Conservation (phyloP, 768 basidiomycete species). For the Leucocoprinus birnbaumii region DNA sequence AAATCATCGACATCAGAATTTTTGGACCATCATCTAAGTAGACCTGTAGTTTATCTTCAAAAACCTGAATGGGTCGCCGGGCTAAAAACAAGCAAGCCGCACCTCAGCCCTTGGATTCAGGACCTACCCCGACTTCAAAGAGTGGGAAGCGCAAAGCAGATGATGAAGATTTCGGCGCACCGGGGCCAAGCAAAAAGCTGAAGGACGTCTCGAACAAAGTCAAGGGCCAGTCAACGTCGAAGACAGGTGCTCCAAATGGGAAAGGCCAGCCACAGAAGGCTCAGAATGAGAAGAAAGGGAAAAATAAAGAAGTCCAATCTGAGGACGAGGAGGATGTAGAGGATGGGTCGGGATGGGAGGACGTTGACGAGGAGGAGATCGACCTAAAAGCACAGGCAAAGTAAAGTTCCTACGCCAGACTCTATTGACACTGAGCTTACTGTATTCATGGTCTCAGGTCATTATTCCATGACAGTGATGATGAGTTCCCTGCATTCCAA, state of each 20-base stretch:
- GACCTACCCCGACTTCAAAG: slow-evolving; percentile 41
- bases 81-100: slow-evolving; percentile 82
- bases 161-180: slow-evolving; percentile 29
- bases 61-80: slow-evolving; percentile 73
- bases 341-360: slow-evolving; percentile 60
- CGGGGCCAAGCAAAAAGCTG: slow-evolving; percentile 43
- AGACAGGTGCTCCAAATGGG: slow-evolving; percentile 13
- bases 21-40: background rate
- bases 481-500: slow-evolving; percentile 26
- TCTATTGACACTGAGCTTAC: background rate
- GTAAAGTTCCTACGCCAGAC: slow-evolving; percentile 25
- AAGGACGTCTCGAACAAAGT: slow-evolving; percentile 40
- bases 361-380: slow-evolving; percentile 44
- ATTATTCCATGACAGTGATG: slow-evolving; percentile 46
- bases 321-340: slow-evolving; percentile 22
- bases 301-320: slow-evolving; percentile 11
- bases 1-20: slow-evolving; percentile 9
- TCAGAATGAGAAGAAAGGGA: background rate
- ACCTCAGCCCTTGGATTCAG: slow-evolving; percentile 55
- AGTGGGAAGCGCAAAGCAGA: slow-evolving; percentile 76
- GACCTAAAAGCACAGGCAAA: slow-evolving; percentile 40
- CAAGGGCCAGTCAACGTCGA: slow-evolving; percentile 24
- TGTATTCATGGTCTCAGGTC: slow-evolving; percentile 28
- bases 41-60: background rate
- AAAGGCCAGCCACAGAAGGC: slow-evolving; percentile 17